phyloP scores from a whole-genome alignment of 2,329 filamentous ascomycete species.

The Cytospora piceae region DNA sequence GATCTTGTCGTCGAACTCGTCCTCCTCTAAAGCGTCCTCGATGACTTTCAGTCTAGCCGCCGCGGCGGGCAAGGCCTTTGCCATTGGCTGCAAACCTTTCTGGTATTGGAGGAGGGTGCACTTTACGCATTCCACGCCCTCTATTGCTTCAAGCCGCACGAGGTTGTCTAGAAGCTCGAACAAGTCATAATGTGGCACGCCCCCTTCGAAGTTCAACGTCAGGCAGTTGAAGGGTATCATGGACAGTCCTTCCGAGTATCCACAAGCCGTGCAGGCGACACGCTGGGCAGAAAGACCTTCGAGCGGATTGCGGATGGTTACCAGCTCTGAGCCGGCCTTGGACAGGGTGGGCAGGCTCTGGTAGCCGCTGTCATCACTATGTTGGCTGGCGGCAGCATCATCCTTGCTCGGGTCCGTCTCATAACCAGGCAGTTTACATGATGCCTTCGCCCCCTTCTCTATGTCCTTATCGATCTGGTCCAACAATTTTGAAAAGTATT shows the following conservation, averaged over 20 bases:
- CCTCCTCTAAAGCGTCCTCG: slow-evolving; percentile 72
- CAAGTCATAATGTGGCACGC: slow-evolving; percentile 67
- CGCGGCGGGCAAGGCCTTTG: slow-evolving; percentile 56
- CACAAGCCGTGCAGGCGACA: slow-evolving; percentile 84
- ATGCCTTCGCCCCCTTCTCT: slow-evolving; percentile 48
- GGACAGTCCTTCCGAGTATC: slow-evolving; percentile 83
- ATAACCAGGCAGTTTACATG: slow-evolving; percentile 44
- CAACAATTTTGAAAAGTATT: slow-evolving; percentile 90
- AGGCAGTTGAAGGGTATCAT: slow-evolving; percentile 94
- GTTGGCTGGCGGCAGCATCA: slow-evolving; percentile 50
- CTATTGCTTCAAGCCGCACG: slow-evolving; percentile 81
- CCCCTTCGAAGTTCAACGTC: slow-evolving; percentile 76
- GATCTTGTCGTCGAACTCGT: slow-evolving; percentile 76
- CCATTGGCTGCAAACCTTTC: slow-evolving; percentile 52
- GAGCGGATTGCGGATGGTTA: slow-evolving; percentile 69
- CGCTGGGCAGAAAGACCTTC: slow-evolving; percentile 88
- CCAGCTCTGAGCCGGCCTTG: slow-evolving; percentile 43
- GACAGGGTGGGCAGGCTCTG: slow-evolving; percentile 49
- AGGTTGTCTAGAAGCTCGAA: slow-evolving; percentile 83
- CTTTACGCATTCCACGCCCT: slow-evolving; percentile 87
- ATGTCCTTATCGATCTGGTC: slow-evolving; percentile 84
- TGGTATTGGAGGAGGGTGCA: slow-evolving; percentile 75
- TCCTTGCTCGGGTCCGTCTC: slow-evolving; percentile 46
- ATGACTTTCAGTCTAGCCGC: slow-evolving; percentile 66
- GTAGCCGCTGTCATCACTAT: slow-evolving; percentile 62